Percentiles rank a stretch among this genome's conserved stretches.
These are phyloP conservation scores for Globisporangium ultimum DNA, from an alignment of 352 stramenopile genomes.

Conservation along the genomic window DNA sequence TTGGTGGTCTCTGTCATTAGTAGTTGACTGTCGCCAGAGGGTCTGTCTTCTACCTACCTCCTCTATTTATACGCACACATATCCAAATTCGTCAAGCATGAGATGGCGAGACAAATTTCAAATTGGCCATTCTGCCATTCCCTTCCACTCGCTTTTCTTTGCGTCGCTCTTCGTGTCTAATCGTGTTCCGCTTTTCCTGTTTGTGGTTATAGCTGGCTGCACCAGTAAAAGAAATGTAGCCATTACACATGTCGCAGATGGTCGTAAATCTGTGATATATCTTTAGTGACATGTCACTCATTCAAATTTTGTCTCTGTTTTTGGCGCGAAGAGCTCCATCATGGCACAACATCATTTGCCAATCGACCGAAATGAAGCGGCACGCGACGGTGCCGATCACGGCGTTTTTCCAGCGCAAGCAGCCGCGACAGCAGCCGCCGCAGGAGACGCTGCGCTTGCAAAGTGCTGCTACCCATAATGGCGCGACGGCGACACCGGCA, in stretches of 20 bases:
- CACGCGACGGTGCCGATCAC: slow-evolving; percentile 38
- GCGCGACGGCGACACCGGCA: neutral
- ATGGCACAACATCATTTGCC: neutral
- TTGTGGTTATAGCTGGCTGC: no score
- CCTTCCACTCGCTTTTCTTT: no score
- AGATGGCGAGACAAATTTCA: neutral
- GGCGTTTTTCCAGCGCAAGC: slow-evolving; percentile 68
- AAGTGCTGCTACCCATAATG: slow-evolving; percentile 2
- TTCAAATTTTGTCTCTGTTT: slow-evolving; percentile 2
- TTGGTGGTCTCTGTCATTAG: no score
- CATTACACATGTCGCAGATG: neutral
- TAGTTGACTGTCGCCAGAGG: no score
- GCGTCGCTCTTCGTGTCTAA: no score
- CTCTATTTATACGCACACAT: no score
- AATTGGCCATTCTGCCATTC: no score
- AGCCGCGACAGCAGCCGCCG: slow-evolving; percentile 12
- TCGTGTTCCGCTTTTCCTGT: no score
- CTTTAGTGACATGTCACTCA: slow-evolving; percentile 8
- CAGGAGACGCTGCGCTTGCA: neutral
- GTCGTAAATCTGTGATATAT: neutral
- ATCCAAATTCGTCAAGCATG: slow-evolving; percentile 1
- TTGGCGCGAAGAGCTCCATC: slow-evolving; percentile 13
- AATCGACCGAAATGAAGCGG: slow-evolving; percentile 21
- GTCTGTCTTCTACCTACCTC: no score
- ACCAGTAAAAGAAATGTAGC: neutral